A percentile compares a stretch with the other conserved stretches of the same genome.
These are phyloP conservation scores for Zygnema cylindricum DNA, from an alignment of 139 green algal species.

Conservation along the genomic window DNA sequence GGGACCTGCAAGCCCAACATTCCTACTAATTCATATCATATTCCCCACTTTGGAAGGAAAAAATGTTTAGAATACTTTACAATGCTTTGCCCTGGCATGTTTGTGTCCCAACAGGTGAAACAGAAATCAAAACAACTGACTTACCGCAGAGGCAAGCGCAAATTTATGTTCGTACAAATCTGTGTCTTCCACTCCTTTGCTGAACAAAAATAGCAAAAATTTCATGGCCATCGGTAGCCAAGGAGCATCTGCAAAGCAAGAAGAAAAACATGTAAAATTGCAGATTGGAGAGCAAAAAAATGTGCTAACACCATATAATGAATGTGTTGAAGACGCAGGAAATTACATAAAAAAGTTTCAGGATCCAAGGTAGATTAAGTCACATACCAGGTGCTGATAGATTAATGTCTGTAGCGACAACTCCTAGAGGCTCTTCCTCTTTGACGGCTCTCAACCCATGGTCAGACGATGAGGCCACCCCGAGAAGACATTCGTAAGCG, in stretches of 20 bases:
- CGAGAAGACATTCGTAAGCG: constrained; percentile 7
- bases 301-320: too few relatives aligned
- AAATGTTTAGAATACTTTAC: too few relatives aligned
- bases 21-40: too few relatives aligned
- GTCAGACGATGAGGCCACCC: constrained; percentile 3
- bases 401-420: background rate
- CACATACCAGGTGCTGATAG: background rate
- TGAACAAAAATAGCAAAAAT: background rate
- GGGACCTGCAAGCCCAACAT: background rate
- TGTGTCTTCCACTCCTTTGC: background rate
- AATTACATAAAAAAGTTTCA: too few relatives aligned
- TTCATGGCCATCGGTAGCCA: background rate
- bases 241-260: background rate
- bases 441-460: constrained; percentile 15
- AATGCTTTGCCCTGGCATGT: too few relatives aligned
- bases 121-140: too few relatives aligned
- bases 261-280: too few relatives aligned
- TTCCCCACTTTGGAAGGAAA: too few relatives aligned
- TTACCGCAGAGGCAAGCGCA: background rate
- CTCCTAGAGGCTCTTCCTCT: background rate
- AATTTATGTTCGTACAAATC: background rate
- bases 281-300: too few relatives aligned
- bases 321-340: too few relatives aligned
- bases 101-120: too few relatives aligned
- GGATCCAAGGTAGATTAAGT: too few relatives aligned